Percentiles rank a stretch among this genome's conserved stretches.
phyloP scores from a whole-genome alignment of 768 basidiomycete genomes.

The Termitomyces sp. region DNA sequence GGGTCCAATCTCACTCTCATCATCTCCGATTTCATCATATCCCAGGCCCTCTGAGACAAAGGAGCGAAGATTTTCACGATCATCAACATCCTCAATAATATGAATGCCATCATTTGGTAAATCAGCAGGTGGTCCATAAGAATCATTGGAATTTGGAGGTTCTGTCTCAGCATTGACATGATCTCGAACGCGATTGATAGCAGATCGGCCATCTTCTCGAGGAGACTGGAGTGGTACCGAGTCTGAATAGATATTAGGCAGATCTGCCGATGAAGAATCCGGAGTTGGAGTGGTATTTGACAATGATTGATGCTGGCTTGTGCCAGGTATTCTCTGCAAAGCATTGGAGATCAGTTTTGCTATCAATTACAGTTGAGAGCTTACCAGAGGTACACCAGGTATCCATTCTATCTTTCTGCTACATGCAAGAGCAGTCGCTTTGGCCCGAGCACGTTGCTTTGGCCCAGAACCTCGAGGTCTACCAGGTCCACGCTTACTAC shows the following conservation, averaged over 20 bases:
- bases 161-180: background rate
- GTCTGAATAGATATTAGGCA: too few relatives aligned
- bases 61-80: background rate
- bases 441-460: background rate
- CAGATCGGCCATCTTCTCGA: background rate
- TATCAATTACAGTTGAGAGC: too few relatives aligned
- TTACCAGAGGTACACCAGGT: too few relatives aligned
- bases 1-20: background rate
- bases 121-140: too few relatives aligned
- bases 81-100: background rate
- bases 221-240: too few relatives aligned
- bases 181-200: background rate
- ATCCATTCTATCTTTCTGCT: too few relatives aligned
- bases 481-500: background rate
- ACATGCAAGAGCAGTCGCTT: too few relatives aligned
- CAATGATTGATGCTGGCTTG: background rate
- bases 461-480: background rate
- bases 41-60: background rate
- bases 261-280: background rate
- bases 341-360: background rate
- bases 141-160: too few relatives aligned
- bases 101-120: too few relatives aligned
- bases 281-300: background rate
- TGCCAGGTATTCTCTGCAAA: background rate
- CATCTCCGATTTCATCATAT: background rate